Evolutionary conservation across 2,329 filamentous ascomycete genomes (phyloP).

Genomic region (Pseudocercospora crystallina): DNA sequence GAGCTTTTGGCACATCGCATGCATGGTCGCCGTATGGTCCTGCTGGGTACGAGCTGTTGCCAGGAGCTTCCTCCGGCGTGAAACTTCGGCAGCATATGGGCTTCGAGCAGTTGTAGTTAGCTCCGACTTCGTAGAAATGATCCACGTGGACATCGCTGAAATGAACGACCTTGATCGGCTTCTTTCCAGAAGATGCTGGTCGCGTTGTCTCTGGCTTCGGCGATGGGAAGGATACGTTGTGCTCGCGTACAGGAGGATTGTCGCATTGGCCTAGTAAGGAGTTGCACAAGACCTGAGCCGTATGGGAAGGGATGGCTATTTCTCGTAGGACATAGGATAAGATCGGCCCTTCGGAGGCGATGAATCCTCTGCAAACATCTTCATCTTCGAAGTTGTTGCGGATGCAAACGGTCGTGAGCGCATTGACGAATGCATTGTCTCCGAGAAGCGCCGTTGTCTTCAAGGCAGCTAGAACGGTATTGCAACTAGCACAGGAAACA

Average conservation of each 20-base stretch:
- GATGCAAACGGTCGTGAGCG: conserved; percentile 40
- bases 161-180: conserved; percentile 57
- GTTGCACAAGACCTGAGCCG: conserved; percentile 54
- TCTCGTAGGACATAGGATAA: conserved; percentile 51
- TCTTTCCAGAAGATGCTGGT: conserved; percentile 47
- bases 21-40: conserved; percentile 54
- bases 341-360: conserved; percentile 55
- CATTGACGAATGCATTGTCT: conserved; percentile 43
- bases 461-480: conserved; percentile 37
- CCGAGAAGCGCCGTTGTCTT: conserved; percentile 48
- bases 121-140: conserved; percentile 53
- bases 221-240: conserved; percentile 47
- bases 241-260: conserved; percentile 48
- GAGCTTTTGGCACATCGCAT: conserved; percentile 53
- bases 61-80: conserved; percentile 48
- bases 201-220: conserved; percentile 38
- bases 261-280: conserved; percentile 56
- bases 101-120: conserved; percentile 57
- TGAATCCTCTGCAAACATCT: conserved; percentile 57
- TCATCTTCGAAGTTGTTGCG: conserved; percentile 45
- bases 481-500: conserved; percentile 5
- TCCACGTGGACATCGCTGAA: conserved; percentile 63
- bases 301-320: conserved; percentile 50
- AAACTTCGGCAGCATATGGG: conserved; percentile 61
- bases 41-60: conserved; percentile 51